Conservation (phyloP, 2,329 filamentous ascomycete species). For the Cladophialophora exuberans region DNA sequence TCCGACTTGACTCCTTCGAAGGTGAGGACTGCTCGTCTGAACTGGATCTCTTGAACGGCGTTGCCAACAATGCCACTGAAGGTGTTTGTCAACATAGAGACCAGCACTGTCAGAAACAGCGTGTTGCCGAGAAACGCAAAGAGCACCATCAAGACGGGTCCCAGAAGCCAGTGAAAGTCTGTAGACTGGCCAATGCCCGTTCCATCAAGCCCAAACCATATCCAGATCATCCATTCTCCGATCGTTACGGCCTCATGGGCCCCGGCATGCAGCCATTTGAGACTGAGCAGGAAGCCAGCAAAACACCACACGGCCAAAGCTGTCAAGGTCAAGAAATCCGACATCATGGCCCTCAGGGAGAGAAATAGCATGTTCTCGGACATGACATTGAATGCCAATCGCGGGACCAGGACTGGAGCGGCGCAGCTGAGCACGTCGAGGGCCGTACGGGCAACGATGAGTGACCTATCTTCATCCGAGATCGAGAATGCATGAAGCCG, state of each 20-base stretch:
- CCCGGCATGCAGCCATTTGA: conserved; percentile 73
- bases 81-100: conserved; percentile 84
- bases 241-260: conserved; percentile 67
- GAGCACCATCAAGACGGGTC: conserved; percentile 77
- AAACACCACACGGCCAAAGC: conserved; percentile 81
- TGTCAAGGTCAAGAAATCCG: conserved; percentile 78
- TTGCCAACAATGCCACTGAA: conserved; percentile 78
- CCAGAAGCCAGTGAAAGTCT: conserved; percentile 78
- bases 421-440: conserved; percentile 65
- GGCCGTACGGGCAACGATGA: conserved; percentile 22
- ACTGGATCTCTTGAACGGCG: conserved; percentile 81
- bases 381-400: conserved; percentile 79
- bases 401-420: conserved; percentile 75
- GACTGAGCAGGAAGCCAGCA: conserved; percentile 75
- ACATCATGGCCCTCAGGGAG: conserved; percentile 81
- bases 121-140: conserved; percentile 85
- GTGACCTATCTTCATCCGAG: conserved; percentile 16
- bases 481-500: conserved; percentile 51
- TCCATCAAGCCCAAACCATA: conserved; percentile 86
- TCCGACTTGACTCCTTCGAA: conserved; percentile 86
- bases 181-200: conserved; percentile 64
- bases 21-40: conserved; percentile 76
- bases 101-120: conserved; percentile 83
- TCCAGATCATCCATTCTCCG: conserved; percentile 89
- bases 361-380: conserved; percentile 85